These are phyloP conservation scores for Dicorynia guianensis DNA, from an alignment of 306 rosid species.

Conservation along the genomic window DNA sequence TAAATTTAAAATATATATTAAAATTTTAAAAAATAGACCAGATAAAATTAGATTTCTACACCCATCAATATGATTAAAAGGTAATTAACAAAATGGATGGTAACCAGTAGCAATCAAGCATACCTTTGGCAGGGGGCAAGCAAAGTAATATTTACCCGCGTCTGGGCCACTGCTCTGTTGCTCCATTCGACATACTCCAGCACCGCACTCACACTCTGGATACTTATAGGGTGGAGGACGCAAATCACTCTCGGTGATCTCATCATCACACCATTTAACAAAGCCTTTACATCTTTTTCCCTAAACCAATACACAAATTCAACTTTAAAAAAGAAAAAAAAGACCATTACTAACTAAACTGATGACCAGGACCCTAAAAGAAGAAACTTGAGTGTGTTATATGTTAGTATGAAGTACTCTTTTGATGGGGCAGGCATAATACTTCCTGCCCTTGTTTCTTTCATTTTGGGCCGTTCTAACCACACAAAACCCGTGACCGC, in stretches of 20 bases:
- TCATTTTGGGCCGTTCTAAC: not conserved
- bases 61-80: not conserved
- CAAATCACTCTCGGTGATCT: slow-evolving; percentile 11
- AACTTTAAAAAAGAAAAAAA: not conserved
- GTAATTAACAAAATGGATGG: not conserved
- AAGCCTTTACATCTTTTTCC: slow-evolving; percentile 31
- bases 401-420: slow-evolving; percentile 33
- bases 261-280: slow-evolving; percentile 38
- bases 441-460: slow-evolving; percentile 28
- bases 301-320: not conserved
- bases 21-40: too few species aligned
- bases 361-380: not conserved
- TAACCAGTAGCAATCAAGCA: not conserved
- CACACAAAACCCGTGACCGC: slow-evolving; percentile 46
- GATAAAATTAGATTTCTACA: too few species aligned
- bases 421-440: slow-evolving; percentile 53
- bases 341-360: not conserved
- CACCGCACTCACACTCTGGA: slow-evolving; percentile 48
- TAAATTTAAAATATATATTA: too few species aligned
- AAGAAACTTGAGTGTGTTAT: not conserved
- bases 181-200: slow-evolving; percentile 50
- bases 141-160: slow-evolving; percentile 27
- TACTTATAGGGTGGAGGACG: slow-evolving; percentile 43
- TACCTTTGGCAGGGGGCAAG: slow-evolving; percentile 47
- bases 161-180: not conserved